These are phyloP conservation scores for Hanseniaspora hatyaiensis DNA, from an alignment of 805 yeast species.

Conservation along the genomic window DNA sequence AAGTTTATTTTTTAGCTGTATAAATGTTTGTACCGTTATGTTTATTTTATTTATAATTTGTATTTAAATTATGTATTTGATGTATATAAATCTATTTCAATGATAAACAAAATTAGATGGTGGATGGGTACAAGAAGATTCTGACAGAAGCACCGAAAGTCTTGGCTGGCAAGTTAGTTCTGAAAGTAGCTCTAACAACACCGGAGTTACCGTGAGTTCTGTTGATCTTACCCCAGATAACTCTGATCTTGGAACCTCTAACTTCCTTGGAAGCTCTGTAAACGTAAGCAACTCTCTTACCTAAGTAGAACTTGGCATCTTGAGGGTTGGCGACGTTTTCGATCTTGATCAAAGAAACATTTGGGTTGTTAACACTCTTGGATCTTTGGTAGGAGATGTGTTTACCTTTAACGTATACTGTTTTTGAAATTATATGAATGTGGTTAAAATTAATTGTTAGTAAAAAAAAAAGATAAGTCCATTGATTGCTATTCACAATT, in stretches of 20 bases:
- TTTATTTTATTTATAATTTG: too few relatives aligned
- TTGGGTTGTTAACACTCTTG: slow-evolving; percentile 95
- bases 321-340: slow-evolving; percentile 88
- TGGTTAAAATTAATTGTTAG: slow-evolving; percentile 16
- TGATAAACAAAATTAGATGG: slow-evolving; percentile 56
- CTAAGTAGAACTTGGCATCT: slow-evolving; percentile 98
- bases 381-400: slow-evolving; percentile 99
- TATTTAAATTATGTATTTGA: too few relatives aligned
- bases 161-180: slow-evolving; percentile 97
- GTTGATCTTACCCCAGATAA: slow-evolving; percentile 98
- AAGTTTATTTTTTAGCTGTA: too few relatives aligned
- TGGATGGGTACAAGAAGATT: slow-evolving; percentile 99
- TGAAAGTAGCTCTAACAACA: slow-evolving; percentile 97
- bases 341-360: slow-evolving; percentile 89
- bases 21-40: too few relatives aligned
- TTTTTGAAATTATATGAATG: slow-evolving; percentile 16
- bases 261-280: slow-evolving; percentile 97
- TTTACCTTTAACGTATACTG: slow-evolving; percentile 99
- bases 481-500: not conserved
- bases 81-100: too few relatives aligned
- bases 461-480: not conserved
- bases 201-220: slow-evolving; percentile 99
- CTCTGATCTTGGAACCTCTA: slow-evolving; percentile 98
- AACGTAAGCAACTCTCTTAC: slow-evolving; percentile 98
- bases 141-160: slow-evolving; percentile 99